These are phyloP conservation scores for Talaromyces ruber DNA, from an alignment of 495 filamentous ascomycete genomes.

Conservation along the genomic window DNA sequence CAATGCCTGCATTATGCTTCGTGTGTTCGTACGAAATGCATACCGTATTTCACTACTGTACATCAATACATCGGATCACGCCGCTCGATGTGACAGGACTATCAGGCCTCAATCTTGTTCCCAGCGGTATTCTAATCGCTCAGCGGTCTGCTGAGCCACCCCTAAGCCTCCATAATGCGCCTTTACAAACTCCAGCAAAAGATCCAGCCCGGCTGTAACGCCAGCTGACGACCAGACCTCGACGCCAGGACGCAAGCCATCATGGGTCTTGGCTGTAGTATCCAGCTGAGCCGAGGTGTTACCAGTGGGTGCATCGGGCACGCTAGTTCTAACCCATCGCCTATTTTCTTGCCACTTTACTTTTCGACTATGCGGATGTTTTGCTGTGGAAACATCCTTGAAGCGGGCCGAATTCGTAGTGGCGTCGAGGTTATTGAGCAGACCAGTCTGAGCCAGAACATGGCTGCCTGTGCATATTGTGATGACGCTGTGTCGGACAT, in stretches of 20 bases:
- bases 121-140: background rate
- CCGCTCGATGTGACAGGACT: background rate
- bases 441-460: conserved; percentile 41
- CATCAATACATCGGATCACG: background rate
- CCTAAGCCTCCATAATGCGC: conserved; percentile 13
- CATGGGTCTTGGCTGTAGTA: background rate
- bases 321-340: background rate
- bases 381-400: background rate
- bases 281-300: background rate
- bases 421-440: conserved; percentile 47
- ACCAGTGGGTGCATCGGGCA: background rate
- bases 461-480: conserved; percentile 53
- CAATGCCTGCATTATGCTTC: background rate
- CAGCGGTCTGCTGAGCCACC: background rate
- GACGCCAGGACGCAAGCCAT: background rate
- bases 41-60: background rate
- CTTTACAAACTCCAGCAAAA: conserved; percentile 15
- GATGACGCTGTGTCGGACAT: conserved; percentile 41
- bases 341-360: background rate
- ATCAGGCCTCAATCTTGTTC: background rate
- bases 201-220: conserved; percentile 16
- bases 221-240: conserved; percentile 17
- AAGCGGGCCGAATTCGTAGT: conserved; percentile 35
- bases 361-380: conserved; percentile 1
- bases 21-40: background rate